Conservation (phyloP, 2,329 filamentous ascomycete species). For the Penicillium psychrosexuale region DNA sequence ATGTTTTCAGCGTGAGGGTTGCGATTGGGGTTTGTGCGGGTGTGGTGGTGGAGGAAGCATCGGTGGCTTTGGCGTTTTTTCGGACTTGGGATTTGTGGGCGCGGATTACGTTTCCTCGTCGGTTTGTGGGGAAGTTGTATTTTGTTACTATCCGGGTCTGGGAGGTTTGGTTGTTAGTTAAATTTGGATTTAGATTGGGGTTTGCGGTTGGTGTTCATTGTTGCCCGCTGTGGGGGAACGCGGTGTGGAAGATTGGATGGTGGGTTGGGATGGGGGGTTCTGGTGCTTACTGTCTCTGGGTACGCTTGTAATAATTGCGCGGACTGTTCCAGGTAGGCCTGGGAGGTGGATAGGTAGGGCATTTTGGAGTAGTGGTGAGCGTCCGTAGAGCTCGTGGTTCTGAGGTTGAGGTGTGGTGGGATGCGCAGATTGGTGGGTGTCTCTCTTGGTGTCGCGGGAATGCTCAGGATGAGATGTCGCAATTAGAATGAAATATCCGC, state of each 20-base stretch:
- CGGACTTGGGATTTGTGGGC: constrained; percentile 33
- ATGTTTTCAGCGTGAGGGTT: constrained; percentile 81
- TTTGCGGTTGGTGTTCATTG: neutral
- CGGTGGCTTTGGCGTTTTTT: constrained; percentile 21
- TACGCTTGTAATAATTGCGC: constrained; percentile 79
- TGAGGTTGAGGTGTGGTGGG: neutral
- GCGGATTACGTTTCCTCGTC: constrained; percentile 24
- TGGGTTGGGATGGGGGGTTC: neutral
- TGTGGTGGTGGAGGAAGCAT: constrained; percentile 49
- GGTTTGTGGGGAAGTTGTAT: constrained; percentile 64
- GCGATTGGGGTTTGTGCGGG: constrained; percentile 61
- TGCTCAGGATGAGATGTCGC: neutral
- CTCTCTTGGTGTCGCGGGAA: neutral
- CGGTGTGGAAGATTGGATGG: neutral
- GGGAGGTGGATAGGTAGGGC: constrained; percentile 76
- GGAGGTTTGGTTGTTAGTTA: neutral
- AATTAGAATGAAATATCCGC: neutral
- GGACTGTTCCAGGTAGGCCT: constrained; percentile 90
- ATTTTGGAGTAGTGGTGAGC: constrained; percentile 49
- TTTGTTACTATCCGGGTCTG: constrained; percentile 89
- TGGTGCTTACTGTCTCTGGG: constrained; percentile 67
- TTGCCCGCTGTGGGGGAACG: neutral
- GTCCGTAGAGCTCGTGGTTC: constrained; percentile 10
- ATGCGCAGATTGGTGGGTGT: neutral
- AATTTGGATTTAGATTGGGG: neutral